Evolutionary conservation across 1,284 basidiomycete species (phyloP), one percentile per base, ranked within the genome.

Genomic region (Sporisorium iseilematis-ciliati): DNA sequence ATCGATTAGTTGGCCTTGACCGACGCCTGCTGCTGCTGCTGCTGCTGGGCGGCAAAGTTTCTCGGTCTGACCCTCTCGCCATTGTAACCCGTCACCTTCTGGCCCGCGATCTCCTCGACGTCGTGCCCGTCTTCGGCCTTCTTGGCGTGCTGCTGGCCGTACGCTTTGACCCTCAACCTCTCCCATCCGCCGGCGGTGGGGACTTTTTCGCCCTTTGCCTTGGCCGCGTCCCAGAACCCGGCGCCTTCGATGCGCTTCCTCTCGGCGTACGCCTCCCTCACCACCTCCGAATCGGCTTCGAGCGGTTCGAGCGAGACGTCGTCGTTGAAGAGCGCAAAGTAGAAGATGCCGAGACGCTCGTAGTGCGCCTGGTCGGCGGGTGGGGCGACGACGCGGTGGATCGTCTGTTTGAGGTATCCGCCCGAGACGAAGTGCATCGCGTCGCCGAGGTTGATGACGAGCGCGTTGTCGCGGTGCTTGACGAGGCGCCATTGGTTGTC

Each of bases 401-500:
- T 83, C 18, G 86, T 87, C 42, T 84, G 86, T 58, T 84, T 84
- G 42, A 84, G 71, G 63, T 78, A 84, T 25, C 80, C 80, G 31
- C 82, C 83, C 0, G 66, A 73, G 51, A 84, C 58, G 49, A 84
- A 84, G 48, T 81, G 79, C 69, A 84, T 80, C 0, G 81, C 82
- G 41, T 84, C 83, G 35, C 83, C 83, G 14, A 82, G 56, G 65
- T 84, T 84, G 56, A 84, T 75, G 7, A 84, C 83, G 20, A 84
- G 64, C 7, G 82, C 81, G 31, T 84, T 84, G 49, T 77, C 73
- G 25, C 75, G 72, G 80, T 87, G 86, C 42, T 85, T 85, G 18
- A 86, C 86, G 21, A 86, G 82, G 25, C 82, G 69, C 87, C 87
- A 87, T 57, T 81, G 31, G 57, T 87, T 84, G 56, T 87, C 86